Percentiles rank a stretch among this genome's conserved stretches.
Conservation (phyloP, 1,284 basidiomycete species). For the Papiliotrema fonsecae region DNA sequence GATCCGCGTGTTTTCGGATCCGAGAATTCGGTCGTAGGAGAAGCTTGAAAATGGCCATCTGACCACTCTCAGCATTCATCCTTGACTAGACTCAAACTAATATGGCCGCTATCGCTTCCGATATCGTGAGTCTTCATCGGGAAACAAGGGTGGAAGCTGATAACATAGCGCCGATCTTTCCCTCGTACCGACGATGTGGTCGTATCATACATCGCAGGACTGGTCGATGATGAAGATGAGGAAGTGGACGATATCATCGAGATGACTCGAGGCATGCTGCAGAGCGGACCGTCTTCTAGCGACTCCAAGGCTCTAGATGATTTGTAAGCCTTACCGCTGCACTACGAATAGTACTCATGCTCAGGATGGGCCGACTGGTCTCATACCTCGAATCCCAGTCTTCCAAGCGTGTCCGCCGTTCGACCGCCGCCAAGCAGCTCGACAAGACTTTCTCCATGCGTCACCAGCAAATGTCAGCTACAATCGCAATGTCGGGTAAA, state of each 20-base stretch:
- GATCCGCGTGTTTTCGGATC: no score
- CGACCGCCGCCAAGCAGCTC: conserved; percentile 59
- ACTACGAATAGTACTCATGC: conserved; percentile 2
- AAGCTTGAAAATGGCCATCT: no score
- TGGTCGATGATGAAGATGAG: conserved; percentile 88
- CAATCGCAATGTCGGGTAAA: conserved; percentile 75
- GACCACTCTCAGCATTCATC: no score
- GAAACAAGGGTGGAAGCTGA: neutral
- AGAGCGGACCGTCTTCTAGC: conserved; percentile 36
- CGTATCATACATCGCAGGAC: conserved; percentile 84
- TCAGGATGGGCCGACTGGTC: conserved; percentile 58
- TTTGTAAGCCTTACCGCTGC: conserved; percentile 34
- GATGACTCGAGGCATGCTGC: conserved; percentile 68
- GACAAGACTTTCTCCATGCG: conserved; percentile 96
- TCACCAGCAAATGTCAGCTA: conserved; percentile 69
- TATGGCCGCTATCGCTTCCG: conserved; percentile 29
- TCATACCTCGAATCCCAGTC: conserved; percentile 64
- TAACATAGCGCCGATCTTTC: conserved; percentile 57
- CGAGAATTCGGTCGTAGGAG: no score
- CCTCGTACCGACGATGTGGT: conserved; percentile 90
- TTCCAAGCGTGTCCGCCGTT: conserved; percentile 53
- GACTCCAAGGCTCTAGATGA: conserved; percentile 43
- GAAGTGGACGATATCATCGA: conserved; percentile 77
- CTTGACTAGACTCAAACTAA: no score
- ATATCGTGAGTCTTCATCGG: conserved; percentile 24